These are phyloP conservation scores for Arctostaphylos glauca DNA, from an alignment of 148 eudicot species.

Conservation along the genomic window DNA sequence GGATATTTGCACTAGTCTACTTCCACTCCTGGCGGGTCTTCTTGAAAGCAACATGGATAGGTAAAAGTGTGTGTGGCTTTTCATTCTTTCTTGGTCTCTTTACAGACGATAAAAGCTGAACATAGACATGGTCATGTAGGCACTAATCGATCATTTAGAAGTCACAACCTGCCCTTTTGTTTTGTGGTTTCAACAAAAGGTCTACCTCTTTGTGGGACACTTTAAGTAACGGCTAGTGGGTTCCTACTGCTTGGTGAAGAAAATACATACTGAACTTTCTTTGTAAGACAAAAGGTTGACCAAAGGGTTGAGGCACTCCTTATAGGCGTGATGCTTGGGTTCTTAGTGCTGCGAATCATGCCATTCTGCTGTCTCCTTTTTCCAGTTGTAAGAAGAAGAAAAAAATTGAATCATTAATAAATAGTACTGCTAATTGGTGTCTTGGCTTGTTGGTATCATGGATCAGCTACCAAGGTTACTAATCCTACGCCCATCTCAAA, in stretches of 20 bases:
- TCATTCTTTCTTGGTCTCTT: not conserved
- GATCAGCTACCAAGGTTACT: not conserved
- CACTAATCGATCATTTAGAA: not conserved
- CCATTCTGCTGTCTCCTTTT: not conserved
- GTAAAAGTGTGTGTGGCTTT: conserved; percentile 30
- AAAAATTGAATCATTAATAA: not conserved
- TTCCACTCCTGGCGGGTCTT: conserved; percentile 76
- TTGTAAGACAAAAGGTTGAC: not conserved
- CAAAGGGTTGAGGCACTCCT: not conserved
- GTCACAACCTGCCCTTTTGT: not conserved
- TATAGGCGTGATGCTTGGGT: no score
- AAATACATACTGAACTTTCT: not conserved
- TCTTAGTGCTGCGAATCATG: not conserved
- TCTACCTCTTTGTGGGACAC: not conserved
- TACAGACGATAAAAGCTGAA: not conserved
- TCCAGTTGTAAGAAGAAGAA: not conserved
- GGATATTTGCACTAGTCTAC: conserved; percentile 71
- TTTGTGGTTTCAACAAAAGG: not conserved
- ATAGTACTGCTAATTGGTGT: not conserved
- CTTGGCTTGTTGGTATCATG: not conserved
- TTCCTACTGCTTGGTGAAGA: not conserved
- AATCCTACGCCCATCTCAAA: not conserved
- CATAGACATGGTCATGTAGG: not conserved
- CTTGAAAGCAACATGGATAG: conserved; percentile 84
- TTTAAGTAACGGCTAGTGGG: not conserved